Evolutionary conservation across 225 moss, liverwort and hornwort species (phyloP).

Genomic region (Bryum argenteum): DNA sequence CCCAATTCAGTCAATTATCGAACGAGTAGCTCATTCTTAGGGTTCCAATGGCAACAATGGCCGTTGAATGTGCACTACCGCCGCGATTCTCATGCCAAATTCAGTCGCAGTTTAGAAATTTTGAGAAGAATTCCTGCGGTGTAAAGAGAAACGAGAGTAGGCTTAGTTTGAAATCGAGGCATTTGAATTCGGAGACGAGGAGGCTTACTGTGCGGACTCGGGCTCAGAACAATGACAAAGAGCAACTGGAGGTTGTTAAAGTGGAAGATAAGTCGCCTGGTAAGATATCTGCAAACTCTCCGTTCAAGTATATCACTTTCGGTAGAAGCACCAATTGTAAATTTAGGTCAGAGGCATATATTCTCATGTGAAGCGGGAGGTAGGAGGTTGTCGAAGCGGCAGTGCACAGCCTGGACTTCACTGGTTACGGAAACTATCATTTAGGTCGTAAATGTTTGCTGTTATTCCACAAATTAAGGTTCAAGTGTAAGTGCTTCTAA

Average conservation of each 20-base stretch:
- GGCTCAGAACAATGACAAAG: constrained; percentile 35
- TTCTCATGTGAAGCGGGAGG: too few species aligned
- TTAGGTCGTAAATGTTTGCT: too few species aligned
- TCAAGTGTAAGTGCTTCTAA: too few species aligned
- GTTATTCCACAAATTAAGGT: too few species aligned
- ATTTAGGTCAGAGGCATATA: too few species aligned
- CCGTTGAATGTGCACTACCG: not conserved
- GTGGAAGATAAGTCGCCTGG: constrained; percentile 27
- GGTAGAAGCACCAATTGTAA: not conserved
- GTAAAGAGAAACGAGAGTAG: not conserved
- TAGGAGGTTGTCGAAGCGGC: too few species aligned
- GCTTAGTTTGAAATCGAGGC: constrained; percentile 1
- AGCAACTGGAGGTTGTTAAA: constrained; percentile 28
- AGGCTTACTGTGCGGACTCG: constrained; percentile 20
- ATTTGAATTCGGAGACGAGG: not conserved
- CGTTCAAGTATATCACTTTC: not conserved
- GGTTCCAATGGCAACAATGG: not conserved
- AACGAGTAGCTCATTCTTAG: not conserved
- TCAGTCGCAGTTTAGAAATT: not conserved
- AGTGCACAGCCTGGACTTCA: too few species aligned
- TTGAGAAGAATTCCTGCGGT: not conserved
- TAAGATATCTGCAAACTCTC: constrained; percentile 7
- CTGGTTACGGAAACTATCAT: too few species aligned
- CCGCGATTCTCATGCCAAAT: constrained; percentile 3
- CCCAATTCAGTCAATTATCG: not conserved